phyloP scores from a whole-genome alignment of 2,329 filamentous ascomycete genomes.

The Aureobasidium pullulans region DNA sequence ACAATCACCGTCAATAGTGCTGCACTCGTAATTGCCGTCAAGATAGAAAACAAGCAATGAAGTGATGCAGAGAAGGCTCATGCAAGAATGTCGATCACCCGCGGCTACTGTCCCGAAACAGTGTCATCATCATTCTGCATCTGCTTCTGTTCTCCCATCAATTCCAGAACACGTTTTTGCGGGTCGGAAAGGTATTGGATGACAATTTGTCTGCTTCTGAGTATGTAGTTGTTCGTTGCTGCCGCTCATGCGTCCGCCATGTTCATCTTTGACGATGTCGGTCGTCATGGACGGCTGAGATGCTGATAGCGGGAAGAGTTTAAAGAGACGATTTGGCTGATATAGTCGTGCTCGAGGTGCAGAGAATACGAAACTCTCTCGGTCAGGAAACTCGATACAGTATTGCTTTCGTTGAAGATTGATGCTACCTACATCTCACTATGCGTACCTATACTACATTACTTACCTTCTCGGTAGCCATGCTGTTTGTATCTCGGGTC shows the following conservation, averaged over 20 bases:
- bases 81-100: neutral
- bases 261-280: neutral
- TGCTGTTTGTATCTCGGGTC: neutral
- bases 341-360: neutral
- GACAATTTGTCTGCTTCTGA: neutral
- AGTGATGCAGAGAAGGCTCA: neutral
- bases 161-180: neutral
- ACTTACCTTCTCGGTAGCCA: neutral
- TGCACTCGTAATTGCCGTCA: neutral
- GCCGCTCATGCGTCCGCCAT: neutral
- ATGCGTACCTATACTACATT: neutral
- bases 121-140: constrained; percentile 1
- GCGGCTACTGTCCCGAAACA: neutral
- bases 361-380: neutral
- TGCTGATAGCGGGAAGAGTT: neutral
- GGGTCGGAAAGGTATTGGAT: neutral
- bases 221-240: neutral
- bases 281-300: neutral
- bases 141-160: neutral
- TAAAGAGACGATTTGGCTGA: neutral
- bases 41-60: neutral
- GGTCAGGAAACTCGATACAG: too few species aligned
- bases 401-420: too few species aligned
- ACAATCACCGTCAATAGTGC: neutral
- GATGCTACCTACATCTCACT: neutral